Evolutionary conservation across 2,329 filamentous ascomycete species (phyloP), one percentile per base, ranked within the genome.

Genomic region (Sporothrix inflata): DNA sequence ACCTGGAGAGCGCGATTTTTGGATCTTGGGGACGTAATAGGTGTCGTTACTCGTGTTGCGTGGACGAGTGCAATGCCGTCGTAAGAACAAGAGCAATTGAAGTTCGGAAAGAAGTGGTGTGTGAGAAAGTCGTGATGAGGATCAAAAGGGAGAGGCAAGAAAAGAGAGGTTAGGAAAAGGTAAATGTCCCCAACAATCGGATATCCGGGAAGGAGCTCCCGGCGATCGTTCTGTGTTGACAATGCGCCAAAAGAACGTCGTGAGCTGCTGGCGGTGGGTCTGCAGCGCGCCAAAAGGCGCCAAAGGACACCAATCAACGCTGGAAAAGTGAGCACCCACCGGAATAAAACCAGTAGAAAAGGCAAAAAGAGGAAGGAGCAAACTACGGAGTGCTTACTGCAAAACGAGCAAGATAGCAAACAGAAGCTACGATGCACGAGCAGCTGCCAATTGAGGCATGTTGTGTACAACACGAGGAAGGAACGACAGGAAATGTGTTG

Each of bases 191-290:
- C 60, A 42, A 24, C 60, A 27, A 65, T 60, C 60, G 38, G 60
- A 27, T 40, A 63, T 42, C 9, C 9, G n/a, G 21, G 6, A 5
- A 6, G 16, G 38, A 65, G 38, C 60, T 45, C 19, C 21, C 60
- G 38, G 38, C 60, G 21, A 65, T 40, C 55, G 40, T 40, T 61
- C 30, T 12, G 30, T 61, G 55, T 61, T 61, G 60, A 65, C 60
- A n/a, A 16, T 14, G 38, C 55, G 30, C 30, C 57, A 61, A 24
- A 61, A 38, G n/a, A 42, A 42, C 38, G n/a, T 60, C 4, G 30
- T 60, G 16, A 38, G 55, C 30, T 40, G 4, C 19, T 60, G 38
- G 21, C 60, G 38, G 60, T 65, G 60, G 60, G 60, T 65, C 60
- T 65, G 12, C 8, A 40, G 60, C 11, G 38, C 38, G 38, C 60